Conservation (phyloP, 2,329 filamentous ascomycete genomes). For the Stachybotrys echinatus region DNA sequence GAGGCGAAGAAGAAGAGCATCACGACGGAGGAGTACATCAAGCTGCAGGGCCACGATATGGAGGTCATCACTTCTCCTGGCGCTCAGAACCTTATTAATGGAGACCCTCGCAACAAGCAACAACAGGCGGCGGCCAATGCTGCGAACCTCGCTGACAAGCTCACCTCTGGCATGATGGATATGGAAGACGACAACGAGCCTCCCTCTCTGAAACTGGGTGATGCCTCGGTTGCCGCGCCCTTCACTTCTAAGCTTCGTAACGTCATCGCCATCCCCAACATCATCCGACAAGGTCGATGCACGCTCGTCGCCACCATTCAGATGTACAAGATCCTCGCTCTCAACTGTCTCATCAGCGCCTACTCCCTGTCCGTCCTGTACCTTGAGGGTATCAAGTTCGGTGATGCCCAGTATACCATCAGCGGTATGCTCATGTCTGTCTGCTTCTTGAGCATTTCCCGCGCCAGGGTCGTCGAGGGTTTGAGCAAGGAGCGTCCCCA, state of each 20-base stretch:
- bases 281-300: slow-evolving; percentile 94
- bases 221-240: slow-evolving; percentile 93
- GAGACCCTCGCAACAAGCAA: slow-evolving; percentile 42
- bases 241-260: slow-evolving; percentile 98
- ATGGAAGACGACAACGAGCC: slow-evolving; percentile 85
- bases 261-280: slow-evolving; percentile 95
- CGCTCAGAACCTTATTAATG: slow-evolving; percentile 52
- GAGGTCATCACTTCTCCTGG: slow-evolving; percentile 64
- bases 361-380: slow-evolving; percentile 97
- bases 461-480: slow-evolving; percentile 90
- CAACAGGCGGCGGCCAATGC: slow-evolving; percentile 59
- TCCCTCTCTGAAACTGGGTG: slow-evolving; percentile 92
- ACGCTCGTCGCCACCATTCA: slow-evolving; percentile 97
- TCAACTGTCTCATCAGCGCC: slow-evolving; percentile 96
- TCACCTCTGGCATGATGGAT: slow-evolving; percentile 85
- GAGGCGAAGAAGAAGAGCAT: slow-evolving; percentile 77
- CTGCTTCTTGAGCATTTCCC: slow-evolving; percentile 97
- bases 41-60: slow-evolving; percentile 45
- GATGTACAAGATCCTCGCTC: slow-evolving; percentile 99
- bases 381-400: slow-evolving; percentile 97
- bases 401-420: slow-evolving; percentile 96
- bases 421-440: slow-evolving; percentile 99
- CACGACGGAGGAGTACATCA: slow-evolving; percentile 52
- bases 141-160: slow-evolving; percentile 75
- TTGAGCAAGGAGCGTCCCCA: slow-evolving; percentile 96